Evolutionary conservation across 306 rosid genomes (phyloP).

Genomic region (Sicyos edulis): DNA sequence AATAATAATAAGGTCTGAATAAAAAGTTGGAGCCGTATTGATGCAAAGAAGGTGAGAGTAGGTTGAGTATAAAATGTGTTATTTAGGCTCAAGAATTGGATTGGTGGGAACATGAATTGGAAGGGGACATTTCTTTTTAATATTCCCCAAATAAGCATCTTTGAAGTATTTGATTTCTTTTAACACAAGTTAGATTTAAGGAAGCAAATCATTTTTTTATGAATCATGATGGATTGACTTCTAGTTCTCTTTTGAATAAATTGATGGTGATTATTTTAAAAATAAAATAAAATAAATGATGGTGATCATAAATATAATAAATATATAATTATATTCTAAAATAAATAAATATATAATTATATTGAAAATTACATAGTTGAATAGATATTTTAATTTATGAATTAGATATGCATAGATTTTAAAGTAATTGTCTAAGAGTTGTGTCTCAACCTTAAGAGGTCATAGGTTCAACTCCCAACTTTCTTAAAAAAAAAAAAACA

Average conservation of each 20-base stretch:
- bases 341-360: too few species aligned
- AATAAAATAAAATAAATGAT: background rate
- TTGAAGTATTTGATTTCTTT: background rate
- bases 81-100: constrained; percentile 13
- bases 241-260: background rate
- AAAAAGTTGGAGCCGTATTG: background rate
- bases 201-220: background rate
- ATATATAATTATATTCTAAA: background rate
- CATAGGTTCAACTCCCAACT: too few species aligned
- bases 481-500: too few species aligned
- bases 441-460: too few species aligned
- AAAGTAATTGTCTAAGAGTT: too few species aligned
- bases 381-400: background rate
- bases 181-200: background rate
- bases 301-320: background rate
- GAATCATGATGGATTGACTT: background rate
- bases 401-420: background rate
- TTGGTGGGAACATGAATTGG: background rate
- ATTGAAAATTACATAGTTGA: too few species aligned
- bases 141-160: background rate
- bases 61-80: constrained; percentile 6
- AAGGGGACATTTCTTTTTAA: background rate
- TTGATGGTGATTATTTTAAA: too few species aligned
- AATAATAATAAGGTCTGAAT: too few species aligned
- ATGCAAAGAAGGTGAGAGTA: background rate